Conservation (phyloP, 371 early-diverging fungal genomes). For the Mucor lusitanicus region DNA sequence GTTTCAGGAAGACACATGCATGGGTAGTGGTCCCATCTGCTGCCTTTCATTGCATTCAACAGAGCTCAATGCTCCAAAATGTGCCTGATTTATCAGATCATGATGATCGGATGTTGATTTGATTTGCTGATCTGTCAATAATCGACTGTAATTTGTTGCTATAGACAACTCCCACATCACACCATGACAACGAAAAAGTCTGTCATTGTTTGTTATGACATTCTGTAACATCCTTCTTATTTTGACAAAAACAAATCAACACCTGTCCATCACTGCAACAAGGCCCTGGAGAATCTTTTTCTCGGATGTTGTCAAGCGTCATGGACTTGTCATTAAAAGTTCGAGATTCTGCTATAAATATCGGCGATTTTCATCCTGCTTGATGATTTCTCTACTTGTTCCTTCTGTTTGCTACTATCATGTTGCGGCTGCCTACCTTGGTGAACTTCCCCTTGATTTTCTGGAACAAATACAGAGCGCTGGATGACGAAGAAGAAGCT, state of each 20-base stretch:
- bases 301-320: neutral
- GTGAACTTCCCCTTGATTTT: conserved; percentile 1
- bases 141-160: neutral
- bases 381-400: neutral
- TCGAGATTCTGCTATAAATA: neutral
- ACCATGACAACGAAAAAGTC: neutral
- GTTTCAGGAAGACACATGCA: neutral
- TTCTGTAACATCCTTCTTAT: neutral
- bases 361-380: neutral
- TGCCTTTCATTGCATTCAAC: neutral
- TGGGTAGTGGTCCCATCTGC: neutral
- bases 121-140: neutral
- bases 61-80: neutral
- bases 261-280: neutral
- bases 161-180: neutral
- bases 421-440: conserved; percentile 8
- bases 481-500: conserved; percentile 3
- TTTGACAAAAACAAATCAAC: neutral
- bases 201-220: neutral
- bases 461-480: neutral
- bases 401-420: neutral
- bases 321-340: conserved; percentile 1
- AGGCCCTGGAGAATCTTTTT: neutral
- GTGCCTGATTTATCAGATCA: no score
- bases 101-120: neutral